Evolutionary conservation across 148 eudicot species (phyloP), one percentile per base, ranked within the genome.

Genomic region (Chenopodium formosanum): DNA sequence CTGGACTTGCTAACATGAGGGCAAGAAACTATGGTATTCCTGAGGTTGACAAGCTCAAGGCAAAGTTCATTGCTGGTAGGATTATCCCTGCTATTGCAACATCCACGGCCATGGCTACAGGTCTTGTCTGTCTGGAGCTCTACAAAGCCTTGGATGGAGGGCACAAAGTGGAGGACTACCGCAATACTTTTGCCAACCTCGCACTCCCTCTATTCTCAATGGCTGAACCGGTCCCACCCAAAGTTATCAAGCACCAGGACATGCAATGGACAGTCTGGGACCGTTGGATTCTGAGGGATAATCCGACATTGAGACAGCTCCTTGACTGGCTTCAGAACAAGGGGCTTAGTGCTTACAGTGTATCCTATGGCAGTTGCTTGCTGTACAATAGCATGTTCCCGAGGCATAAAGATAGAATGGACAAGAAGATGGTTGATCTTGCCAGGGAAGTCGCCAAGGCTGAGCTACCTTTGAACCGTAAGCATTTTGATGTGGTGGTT

Each of bases 1-100:
- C 91, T 66, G 93, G 90, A 73, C 90, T 92, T 23, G 93, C 95
- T 76, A 92, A 92, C 86, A 92, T 90, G 93, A 89, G 95, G 86
- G 92, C 93, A 1, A 82, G 93, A 66, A 90, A 90, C 82, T 90
- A 88, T 27, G 82, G 89, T 29, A 86, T 88, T 73, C 91, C 87
- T 0, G 93, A 90, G 80, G 93, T 90, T 0, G 93, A 90, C 83
- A 88, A 90, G 78, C 90, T 90, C 25, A 88, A 90, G 82, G 91
- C 90, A 62, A 90, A 90, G 70, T 87, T 90, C 78, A 90, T 90
- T 74, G 93, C 91, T 13, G 93, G 93, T 13, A 90, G 90, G 73
- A 89, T 88, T 83, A 90, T 90, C 70, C 93, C 93, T 2, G 91
- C 91, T 13, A 89, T 90, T 32, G 91, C 91, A 14, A 90, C 93